phyloP scores from a whole-genome alignment of 2,329 filamentous ascomycete species.

The Trichoderma gracile region DNA sequence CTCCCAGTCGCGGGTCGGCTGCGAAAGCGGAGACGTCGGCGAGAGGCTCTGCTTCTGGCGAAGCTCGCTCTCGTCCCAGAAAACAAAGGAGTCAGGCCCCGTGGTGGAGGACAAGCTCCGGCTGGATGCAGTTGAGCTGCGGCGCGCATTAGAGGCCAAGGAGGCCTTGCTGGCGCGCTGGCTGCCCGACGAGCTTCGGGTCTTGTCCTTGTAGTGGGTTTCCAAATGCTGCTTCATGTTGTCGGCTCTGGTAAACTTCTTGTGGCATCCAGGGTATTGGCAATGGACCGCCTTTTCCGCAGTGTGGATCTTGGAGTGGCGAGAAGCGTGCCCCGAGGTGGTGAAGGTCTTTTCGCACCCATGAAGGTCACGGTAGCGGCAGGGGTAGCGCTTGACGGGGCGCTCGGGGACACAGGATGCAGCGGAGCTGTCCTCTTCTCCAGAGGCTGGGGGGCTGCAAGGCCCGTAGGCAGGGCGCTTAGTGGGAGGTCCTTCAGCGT shows the following conservation, averaged over 20 bases:
- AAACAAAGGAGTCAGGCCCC: conserved; percentile 32
- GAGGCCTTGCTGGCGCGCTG: conserved; percentile 39
- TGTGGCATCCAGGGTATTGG: conserved; percentile 68
- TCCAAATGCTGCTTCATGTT: conserved; percentile 87
- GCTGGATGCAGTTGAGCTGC: conserved; percentile 37
- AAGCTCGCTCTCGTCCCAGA: conserved; percentile 46
- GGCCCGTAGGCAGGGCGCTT: conserved; percentile 48
- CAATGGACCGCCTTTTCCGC: conserved; percentile 74
- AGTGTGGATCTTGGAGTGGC: conserved; percentile 82
- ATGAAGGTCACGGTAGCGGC: conserved; percentile 69
- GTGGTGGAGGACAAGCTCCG: conserved; percentile 38
- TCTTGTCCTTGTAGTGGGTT: conserved; percentile 69
- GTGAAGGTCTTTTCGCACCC: conserved; percentile 79
- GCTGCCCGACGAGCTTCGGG: conserved; percentile 44
- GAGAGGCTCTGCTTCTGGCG: conserved; percentile 40
- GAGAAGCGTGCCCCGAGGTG: conserved; percentile 80
- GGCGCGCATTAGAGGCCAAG: conserved; percentile 37
- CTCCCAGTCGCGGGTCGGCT: conserved; percentile 48
- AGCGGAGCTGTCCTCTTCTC: conserved; percentile 52
- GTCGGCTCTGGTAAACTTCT: conserved; percentile 79
- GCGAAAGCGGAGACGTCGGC: conserved; percentile 32
- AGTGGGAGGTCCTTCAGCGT: conserved; percentile 37
- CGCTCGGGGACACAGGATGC: conserved; percentile 46
- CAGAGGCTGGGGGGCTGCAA: conserved; percentile 50
- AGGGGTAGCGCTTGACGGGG: conserved; percentile 68